Evolutionary conservation across 176 grass and related monocot species (phyloP).

Genomic region (Lolium multiflorum): DNA sequence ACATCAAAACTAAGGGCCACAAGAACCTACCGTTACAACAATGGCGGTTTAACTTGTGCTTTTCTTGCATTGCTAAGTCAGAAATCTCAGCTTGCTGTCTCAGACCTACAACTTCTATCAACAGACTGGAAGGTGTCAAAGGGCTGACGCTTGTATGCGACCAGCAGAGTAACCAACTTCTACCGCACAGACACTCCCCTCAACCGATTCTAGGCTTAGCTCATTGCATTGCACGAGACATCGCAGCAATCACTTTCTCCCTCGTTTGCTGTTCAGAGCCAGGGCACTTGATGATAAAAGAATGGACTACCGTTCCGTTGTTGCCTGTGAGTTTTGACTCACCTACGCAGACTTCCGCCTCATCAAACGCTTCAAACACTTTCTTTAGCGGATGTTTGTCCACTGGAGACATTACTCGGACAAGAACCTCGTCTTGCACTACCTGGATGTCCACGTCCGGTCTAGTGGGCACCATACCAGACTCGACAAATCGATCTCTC

Average conservation of each 20-base stretch:
- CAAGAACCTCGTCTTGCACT: slow-evolving; percentile 80
- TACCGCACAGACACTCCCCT: not conserved
- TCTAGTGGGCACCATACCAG: slow-evolving; percentile 36
- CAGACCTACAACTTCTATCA: slow-evolving; percentile 64
- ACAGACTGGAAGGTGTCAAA: slow-evolving; percentile 52
- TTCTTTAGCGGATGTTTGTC: slow-evolving; percentile 70
- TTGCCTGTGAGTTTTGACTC: slow-evolving; percentile 76
- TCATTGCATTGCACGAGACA: slow-evolving; percentile 71
- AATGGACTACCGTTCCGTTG: slow-evolving; percentile 65
- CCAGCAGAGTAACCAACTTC: slow-evolving; percentile 33
- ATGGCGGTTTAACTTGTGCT: slow-evolving; percentile 43
- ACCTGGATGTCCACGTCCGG: slow-evolving; percentile 84
- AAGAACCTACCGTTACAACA: slow-evolving; percentile 60
- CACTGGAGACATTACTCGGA: slow-evolving; percentile 78
- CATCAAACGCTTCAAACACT: slow-evolving; percentile 85
- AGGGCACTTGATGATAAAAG: slow-evolving; percentile 80
- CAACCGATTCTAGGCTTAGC: slow-evolving; percentile 41
- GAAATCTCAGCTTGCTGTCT: slow-evolving; percentile 55
- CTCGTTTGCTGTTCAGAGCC: slow-evolving; percentile 83
- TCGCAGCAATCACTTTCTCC: slow-evolving; percentile 70
- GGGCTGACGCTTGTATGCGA: slow-evolving; percentile 45
- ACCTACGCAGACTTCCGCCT: slow-evolving; percentile 61
- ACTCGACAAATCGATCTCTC: slow-evolving; percentile 59
- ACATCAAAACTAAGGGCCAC: slow-evolving; percentile 58
- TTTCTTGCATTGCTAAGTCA: slow-evolving; percentile 57